Evolutionary conservation across 495 filamentous ascomycete genomes (phyloP).

Genomic region (Pyrenula massariospora): DNA sequence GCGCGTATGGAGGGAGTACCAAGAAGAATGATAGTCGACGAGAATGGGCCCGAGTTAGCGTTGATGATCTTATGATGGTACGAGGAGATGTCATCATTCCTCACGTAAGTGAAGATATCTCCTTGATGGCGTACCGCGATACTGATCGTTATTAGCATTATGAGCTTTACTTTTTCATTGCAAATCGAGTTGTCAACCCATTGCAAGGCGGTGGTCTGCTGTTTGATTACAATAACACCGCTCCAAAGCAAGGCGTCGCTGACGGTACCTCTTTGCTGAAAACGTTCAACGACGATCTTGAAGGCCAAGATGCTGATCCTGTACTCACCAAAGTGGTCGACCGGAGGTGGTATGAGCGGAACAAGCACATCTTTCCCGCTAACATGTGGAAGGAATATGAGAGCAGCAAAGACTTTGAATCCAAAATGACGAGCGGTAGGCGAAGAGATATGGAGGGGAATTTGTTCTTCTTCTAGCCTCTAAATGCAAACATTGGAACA

Average conservation of each 20-base stretch:
- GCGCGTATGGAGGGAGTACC: conserved; percentile 38
- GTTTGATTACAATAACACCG: conserved; percentile 67
- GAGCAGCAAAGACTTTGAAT: conserved; percentile 72
- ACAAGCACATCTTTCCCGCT: conserved; percentile 96
- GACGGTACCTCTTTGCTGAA: conserved; percentile 21
- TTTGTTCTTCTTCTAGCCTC: conserved; percentile 79
- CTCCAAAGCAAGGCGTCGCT: conserved; percentile 18
- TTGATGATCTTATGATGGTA: conserved; percentile 95
- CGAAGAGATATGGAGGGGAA: conserved; percentile 79
- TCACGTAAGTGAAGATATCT: conserved; percentile 51
- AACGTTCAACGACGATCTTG: conserved; percentile 40
- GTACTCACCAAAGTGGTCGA: conserved; percentile 90
- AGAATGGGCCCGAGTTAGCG: conserved; percentile 86
- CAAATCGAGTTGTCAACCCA: conserved; percentile 69
- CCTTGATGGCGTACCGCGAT: neutral
- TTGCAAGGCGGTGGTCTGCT: conserved; percentile 40
- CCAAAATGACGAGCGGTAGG: conserved; percentile 42
- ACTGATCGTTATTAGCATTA: conserved; percentile 58
- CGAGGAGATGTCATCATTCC: conserved; percentile 87
- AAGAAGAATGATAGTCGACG: conserved; percentile 51
- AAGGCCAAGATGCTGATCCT: conserved; percentile 71
- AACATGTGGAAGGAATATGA: conserved; percentile 95
- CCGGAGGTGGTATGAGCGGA: conserved; percentile 88
- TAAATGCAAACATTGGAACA: too few relatives aligned
- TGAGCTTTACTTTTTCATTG: conserved; percentile 92